Percentiles rank a stretch among this genome's conserved stretches.
Conservation (phyloP, 331 rosid genomes). For the Dryas integrifolia region DNA sequence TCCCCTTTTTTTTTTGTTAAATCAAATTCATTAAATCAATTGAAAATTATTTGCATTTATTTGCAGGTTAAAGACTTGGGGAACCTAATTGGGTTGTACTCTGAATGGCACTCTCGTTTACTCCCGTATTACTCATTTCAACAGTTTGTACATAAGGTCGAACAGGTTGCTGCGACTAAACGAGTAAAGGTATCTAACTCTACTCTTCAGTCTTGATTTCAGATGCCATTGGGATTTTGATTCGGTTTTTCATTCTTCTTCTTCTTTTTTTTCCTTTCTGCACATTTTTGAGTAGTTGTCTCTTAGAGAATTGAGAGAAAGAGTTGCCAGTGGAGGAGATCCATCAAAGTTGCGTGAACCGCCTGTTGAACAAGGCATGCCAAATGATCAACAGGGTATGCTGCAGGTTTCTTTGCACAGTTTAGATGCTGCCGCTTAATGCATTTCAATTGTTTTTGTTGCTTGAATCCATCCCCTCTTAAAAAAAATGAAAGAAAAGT, state of each 20-base stretch:
- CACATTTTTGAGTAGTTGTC: slow-evolving; percentile 40
- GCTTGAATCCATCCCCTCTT: too few species aligned
- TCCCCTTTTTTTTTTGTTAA: neutral
- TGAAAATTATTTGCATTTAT: neutral
- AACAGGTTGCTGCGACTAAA: slow-evolving; percentile 72
- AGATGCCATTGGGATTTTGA: neutral
- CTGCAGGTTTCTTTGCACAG: slow-evolving; percentile 11
- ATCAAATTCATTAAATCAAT: neutral
- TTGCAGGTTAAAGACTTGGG: slow-evolving; percentile 78
- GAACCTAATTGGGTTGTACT: slow-evolving; percentile 61
- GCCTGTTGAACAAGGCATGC: slow-evolving; percentile 38
- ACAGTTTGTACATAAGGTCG: slow-evolving; percentile 75
- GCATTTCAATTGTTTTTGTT: too few species aligned
- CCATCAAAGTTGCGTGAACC: slow-evolving; percentile 67
- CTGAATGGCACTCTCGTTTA: slow-evolving; percentile 79
- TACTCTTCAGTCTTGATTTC: neutral
- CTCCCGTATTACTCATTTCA: slow-evolving; percentile 75
- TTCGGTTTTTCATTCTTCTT: neutral
- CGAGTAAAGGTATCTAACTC: slow-evolving; percentile 58
- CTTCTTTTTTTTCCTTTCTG: neutral
- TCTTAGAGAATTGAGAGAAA: slow-evolving; percentile 78
- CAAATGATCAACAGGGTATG: slow-evolving; percentile 52
- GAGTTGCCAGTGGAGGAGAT: slow-evolving; percentile 89
- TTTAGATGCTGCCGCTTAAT: too few species aligned
- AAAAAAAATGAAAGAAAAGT: too few species aligned